Conservation (phyloP, 768 basidiomycete species). For the Russula ochroleuca region DNA sequence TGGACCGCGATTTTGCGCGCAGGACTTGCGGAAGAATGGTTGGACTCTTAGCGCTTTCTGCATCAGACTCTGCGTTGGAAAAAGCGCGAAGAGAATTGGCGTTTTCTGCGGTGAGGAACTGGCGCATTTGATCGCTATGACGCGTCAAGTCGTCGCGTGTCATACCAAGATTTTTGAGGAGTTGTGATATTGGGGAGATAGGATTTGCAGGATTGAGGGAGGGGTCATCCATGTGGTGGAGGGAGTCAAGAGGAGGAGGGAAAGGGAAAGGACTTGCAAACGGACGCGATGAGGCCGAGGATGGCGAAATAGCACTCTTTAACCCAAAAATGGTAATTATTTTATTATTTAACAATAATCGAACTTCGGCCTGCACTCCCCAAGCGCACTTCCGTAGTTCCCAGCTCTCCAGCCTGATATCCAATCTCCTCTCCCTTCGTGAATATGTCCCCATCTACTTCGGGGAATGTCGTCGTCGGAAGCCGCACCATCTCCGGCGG, state of each 20-base stretch:
- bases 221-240: conserved; percentile 8
- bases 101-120: conserved; percentile 60
- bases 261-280: background rate
- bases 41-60: conserved; percentile 29
- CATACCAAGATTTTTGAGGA: conserved; percentile 66
- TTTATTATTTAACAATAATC: conserved; percentile 20
- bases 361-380: conserved; percentile 61
- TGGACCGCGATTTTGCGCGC: conserved; percentile 35
- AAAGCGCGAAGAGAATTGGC: conserved; percentile 44
- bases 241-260: background rate
- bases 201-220: conserved; percentile 1
- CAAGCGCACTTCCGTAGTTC: conserved; percentile 61
- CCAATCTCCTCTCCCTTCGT: conserved; percentile 40
- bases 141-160: conserved; percentile 70
- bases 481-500: conserved; percentile 64
- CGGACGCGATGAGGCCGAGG: background rate
- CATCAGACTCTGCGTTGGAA: conserved; percentile 37
- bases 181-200: conserved; percentile 65
- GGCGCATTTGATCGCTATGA: conserved; percentile 76
- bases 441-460: conserved; percentile 51
- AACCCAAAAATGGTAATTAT: conserved; percentile 12
- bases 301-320: background rate
- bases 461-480: conserved; percentile 71
- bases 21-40: conserved; percentile 27
- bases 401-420: conserved; percentile 54